A percentile compares a stretch with the other conserved stretches of the same genome.
These are phyloP conservation scores for Lagerstroemia speciosa DNA, from an alignment of 345 rosid species.

Conservation along the genomic window DNA sequence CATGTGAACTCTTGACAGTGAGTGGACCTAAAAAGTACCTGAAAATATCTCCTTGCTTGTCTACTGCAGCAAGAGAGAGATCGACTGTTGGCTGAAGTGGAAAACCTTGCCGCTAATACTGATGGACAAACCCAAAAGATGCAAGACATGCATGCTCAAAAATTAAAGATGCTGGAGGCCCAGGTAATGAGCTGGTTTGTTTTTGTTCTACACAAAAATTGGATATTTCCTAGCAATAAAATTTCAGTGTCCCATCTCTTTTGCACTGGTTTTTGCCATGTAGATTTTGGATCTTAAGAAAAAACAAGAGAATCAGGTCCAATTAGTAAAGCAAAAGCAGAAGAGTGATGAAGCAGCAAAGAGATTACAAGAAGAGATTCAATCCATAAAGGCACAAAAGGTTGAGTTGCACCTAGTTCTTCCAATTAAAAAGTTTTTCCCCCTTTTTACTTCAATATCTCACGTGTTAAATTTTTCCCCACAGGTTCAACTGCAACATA, in stretches of 20 bases:
- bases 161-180: constrained; percentile 73
- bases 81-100: constrained; percentile 75
- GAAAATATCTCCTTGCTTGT: constrained; percentile 3
- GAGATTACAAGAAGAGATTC: constrained; percentile 92
- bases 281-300: constrained; percentile 91
- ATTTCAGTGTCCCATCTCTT: not conserved
- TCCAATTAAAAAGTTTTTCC: not conserved
- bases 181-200: constrained; percentile 34
- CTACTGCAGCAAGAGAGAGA: constrained; percentile 83
- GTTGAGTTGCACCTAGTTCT: constrained; percentile 22
- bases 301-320: constrained; percentile 96
- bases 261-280: constrained; percentile 5
- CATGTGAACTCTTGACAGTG: not conserved
- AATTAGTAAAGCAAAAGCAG: constrained; percentile 88
- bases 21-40: not conserved
- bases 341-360: constrained; percentile 92
- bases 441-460: constrained; percentile 4
- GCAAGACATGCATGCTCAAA: constrained; percentile 80
- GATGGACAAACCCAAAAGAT: constrained; percentile 83
- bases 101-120: constrained; percentile 63
- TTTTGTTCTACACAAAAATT: not conserved
- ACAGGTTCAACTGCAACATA: constrained; percentile 94
- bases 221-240: not conserved
- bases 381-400: constrained; percentile 91
- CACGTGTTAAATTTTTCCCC: not conserved